phyloP scores from a whole-genome alignment of 768 basidiomycete genomes.

The Aureoboletus auriporus region DNA sequence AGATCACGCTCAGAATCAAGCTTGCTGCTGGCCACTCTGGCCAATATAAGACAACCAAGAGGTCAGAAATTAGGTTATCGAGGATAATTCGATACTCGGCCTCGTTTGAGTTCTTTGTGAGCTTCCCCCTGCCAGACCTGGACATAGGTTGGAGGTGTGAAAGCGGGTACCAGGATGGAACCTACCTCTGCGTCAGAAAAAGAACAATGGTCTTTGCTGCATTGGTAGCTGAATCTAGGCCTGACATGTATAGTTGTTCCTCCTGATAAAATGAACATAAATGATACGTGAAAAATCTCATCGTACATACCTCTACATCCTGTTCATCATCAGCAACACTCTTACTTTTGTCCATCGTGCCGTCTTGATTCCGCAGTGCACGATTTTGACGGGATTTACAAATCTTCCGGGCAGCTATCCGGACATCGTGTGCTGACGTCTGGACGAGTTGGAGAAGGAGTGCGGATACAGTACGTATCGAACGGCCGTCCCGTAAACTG shows the following conservation, averaged over 20 bases:
- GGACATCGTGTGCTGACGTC: conserved; percentile 87
- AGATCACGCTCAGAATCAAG: conserved; percentile 73
- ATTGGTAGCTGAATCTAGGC: conserved; percentile 77
- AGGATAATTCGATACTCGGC: conserved; percentile 91
- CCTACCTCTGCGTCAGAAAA: conserved; percentile 66
- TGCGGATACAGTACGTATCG: conserved; percentile 92
- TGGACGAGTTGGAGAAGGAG: conserved; percentile 94
- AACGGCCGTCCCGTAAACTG: conserved; percentile 85
- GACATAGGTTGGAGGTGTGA: conserved; percentile 1
- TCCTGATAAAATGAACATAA: conserved; percentile 42
- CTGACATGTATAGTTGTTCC: conserved; percentile 63
- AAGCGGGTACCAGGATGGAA: not conserved
- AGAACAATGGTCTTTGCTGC: conserved; percentile 81
- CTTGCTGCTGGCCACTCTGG: conserved; percentile 97
- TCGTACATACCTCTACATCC: conserved; percentile 51
- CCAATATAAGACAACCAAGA: conserved; percentile 85
- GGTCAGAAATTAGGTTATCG: conserved; percentile 85
- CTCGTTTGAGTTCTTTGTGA: conserved; percentile 89
- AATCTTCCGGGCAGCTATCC: conserved; percentile 59
- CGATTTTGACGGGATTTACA: conserved; percentile 60
- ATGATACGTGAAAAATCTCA: not conserved
- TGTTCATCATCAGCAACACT: conserved; percentile 63
- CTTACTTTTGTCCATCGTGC: conserved; percentile 41
- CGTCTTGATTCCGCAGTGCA: conserved; percentile 63
- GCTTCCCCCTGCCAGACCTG: conserved; percentile 83